phyloP scores from a whole-genome alignment of 495 filamentous ascomycete species.

The Bacidia gigantensis region DNA sequence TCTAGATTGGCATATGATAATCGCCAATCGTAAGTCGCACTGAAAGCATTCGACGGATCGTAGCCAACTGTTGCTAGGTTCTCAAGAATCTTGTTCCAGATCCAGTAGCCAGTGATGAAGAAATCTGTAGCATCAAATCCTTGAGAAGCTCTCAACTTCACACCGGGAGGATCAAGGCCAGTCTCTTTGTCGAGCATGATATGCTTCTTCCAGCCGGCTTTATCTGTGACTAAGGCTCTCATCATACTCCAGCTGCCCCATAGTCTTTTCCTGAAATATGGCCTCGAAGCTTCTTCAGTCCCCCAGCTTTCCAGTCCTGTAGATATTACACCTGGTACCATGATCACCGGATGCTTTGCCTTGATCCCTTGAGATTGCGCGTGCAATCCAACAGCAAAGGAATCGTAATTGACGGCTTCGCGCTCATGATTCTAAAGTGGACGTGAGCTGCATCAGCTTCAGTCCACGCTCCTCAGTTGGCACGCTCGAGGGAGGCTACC shows the following conservation, averaged over 20 bases:
- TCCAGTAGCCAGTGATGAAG: slow-evolving; percentile 76
- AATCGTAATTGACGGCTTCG: slow-evolving; percentile 79
- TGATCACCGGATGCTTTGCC: slow-evolving; percentile 82
- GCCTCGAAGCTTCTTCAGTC: slow-evolving; percentile 61
- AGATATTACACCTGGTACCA: slow-evolving; percentile 95
- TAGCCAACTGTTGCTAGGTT: slow-evolving; percentile 93
- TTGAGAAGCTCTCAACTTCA: slow-evolving; percentile 88
- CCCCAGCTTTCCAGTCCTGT: slow-evolving; percentile 96
- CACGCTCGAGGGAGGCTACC: background rate
- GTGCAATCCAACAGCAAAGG: slow-evolving; percentile 77
- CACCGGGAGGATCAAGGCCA: slow-evolving; percentile 79
- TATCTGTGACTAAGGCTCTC: slow-evolving; percentile 81
- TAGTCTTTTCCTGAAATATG: slow-evolving; percentile 82
- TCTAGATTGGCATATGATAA: slow-evolving; percentile 84
- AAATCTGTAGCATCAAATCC: slow-evolving; percentile 99
- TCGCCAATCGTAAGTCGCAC: slow-evolving; percentile 96
- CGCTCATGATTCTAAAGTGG: slow-evolving; percentile 57
- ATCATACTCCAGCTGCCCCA: slow-evolving; percentile 99
- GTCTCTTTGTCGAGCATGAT: slow-evolving; percentile 91
- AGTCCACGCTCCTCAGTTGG: slow-evolving; percentile 1
- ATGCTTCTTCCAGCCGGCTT: slow-evolving; percentile 86
- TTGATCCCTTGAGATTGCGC: slow-evolving; percentile 66
- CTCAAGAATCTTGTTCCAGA: slow-evolving; percentile 97
- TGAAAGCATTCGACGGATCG: slow-evolving; percentile 85
- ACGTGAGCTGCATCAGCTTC: slow-evolving; percentile 23